Evolutionary conservation across 106 monocot species (phyloP), one percentile per base, ranked within the genome.

Genomic region (Gastrodia elata): DNA sequence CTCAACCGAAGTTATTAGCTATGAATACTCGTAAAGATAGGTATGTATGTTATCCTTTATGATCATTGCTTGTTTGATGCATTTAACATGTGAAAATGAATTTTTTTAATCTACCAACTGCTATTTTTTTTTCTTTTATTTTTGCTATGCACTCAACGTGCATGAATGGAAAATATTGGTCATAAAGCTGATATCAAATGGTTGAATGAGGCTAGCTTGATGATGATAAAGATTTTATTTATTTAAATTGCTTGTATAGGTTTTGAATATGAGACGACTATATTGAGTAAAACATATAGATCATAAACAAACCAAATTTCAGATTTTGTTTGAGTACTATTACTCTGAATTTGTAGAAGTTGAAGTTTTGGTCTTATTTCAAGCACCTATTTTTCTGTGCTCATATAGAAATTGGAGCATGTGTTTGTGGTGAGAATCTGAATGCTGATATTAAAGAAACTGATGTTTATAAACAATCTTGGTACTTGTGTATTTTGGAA

Each of bases 1-100:
- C 89, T 68, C 89, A 89, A 59, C 89, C 89, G 73, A 89, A 89
- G 49, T 72, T 85, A 59, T 75, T 89, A 39, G 24, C 81, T 5
- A 32, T 89, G 65, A 83, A 81, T 74, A 81, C 76, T 27, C 73
- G 86, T 81, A 89, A 81, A 81, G 89, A 89, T 52, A 65, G 78
- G 89, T 89, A 83, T 33, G 34, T 71, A 11, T 26, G 40, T 69
- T 40, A 61, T 61, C 32, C 30, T 32, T 61, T 58, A 58, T 58
- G 25, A 57, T 38, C 40, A 24, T 8, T 68, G 1, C 68, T 25
- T 68, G 4, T 68, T 38, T 69, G 69, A 10, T 39, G 39, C 38
- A 28, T 36, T 32, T 61, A 32, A 61, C 61, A 32, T 61, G 61
- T 13, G 32, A 28, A 61, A 13, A 32, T 24, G 30, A 30, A 13